phyloP scores from a whole-genome alignment of 805 yeast genomes.

The Soucietia sequanensis region DNA sequence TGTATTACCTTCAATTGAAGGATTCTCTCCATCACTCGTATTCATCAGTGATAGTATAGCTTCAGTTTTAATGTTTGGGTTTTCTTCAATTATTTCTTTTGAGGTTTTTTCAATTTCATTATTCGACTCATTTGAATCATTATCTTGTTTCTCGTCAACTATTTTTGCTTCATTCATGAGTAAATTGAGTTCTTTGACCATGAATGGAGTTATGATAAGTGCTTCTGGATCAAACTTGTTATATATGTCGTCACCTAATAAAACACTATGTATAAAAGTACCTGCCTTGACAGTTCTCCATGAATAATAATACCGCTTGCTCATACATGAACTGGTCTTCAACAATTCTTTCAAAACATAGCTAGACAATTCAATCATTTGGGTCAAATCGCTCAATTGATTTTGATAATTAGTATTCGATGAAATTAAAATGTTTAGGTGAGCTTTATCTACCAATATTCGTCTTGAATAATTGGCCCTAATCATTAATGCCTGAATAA shows the following conservation, averaged over 20 bases:
- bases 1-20: background rate
- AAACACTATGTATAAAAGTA: constrained; percentile 15
- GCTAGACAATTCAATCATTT: constrained; percentile 7
- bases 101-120: background rate
- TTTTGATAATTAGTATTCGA: constrained; percentile 6
- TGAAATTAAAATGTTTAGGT: background rate
- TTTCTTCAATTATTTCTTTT: background rate
- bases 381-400: constrained; percentile 8
- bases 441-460: background rate
- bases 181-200: background rate
- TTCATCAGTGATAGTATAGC: background rate
- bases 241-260: constrained; percentile 6
- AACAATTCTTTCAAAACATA: constrained; percentile 11
- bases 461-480: constrained; percentile 4
- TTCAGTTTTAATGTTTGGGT: background rate
- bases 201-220: constrained; percentile 8
- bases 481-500: constrained; percentile 5
- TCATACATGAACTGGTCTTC: constrained; percentile 6
- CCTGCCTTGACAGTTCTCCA: constrained; percentile 24
- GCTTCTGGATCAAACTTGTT: constrained; percentile 5
- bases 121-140: no score
- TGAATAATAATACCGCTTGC: constrained; percentile 27
- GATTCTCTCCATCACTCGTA: background rate
- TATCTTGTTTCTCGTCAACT: no score
- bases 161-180: background rate